These are phyloP conservation scores for Colletotrichum brevisporum DNA, from an alignment of 2,329 filamentous ascomycete species.

Conservation along the genomic window DNA sequence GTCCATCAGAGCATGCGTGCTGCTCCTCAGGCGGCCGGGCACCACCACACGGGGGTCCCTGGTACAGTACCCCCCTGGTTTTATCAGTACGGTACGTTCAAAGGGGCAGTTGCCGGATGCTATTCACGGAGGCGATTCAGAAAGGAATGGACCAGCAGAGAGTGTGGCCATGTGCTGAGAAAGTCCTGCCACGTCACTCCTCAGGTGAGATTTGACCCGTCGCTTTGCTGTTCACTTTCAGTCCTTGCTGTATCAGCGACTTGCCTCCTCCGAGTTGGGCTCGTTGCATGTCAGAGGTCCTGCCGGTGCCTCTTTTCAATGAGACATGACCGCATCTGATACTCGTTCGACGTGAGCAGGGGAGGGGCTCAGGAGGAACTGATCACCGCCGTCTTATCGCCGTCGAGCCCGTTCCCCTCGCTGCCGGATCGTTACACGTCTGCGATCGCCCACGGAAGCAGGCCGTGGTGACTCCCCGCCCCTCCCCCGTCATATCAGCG, in stretches of 20 bases:
- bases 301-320: conserved; percentile 2
- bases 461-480: too few relatives aligned
- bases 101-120: not conserved
- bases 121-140: conserved; percentile 22
- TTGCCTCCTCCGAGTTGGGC: not conserved
- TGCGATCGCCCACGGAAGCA: conserved; percentile 21
- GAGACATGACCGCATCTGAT: conserved; percentile 32
- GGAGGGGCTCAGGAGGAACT: not conserved
- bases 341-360: conserved; percentile 18
- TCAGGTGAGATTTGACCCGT: conserved; percentile 38
- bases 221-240: conserved; percentile 16
- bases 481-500: not conserved
- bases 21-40: not conserved
- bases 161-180: conserved; percentile 18
- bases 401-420: conserved; percentile 10
- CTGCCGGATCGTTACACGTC: conserved; percentile 19
- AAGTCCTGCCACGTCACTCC: conserved; percentile 35
- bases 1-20: not conserved
- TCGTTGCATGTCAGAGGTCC: not conserved
- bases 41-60: conserved; percentile 16
- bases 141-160: not conserved
- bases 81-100: conserved; percentile 20
- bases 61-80: conserved; percentile 21
- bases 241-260: conserved; percentile 4
- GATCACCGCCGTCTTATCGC: conserved; percentile 8